Conservation (phyloP, 345 rosid species). For the Draba incana region DNA sequence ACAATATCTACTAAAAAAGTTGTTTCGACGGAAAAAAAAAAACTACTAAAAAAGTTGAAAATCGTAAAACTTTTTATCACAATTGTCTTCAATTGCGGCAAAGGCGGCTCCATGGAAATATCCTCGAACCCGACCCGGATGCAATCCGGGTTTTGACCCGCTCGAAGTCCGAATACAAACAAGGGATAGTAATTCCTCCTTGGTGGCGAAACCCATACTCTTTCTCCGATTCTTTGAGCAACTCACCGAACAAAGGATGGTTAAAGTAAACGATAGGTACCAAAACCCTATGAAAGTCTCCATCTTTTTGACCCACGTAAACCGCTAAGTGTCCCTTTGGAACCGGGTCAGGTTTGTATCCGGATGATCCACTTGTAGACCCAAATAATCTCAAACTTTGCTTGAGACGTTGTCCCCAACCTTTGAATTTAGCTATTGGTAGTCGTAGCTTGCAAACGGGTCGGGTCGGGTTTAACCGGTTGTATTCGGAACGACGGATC, state of each 20-base stretch:
- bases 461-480: slow-evolving; percentile 29
- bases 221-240: slow-evolving; percentile 71
- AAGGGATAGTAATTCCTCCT: slow-evolving; percentile 92
- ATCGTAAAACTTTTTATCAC: slow-evolving; percentile 6
- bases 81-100: slow-evolving; percentile 38
- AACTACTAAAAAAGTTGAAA: slow-evolving; percentile 5
- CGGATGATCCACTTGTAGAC: slow-evolving; percentile 45
- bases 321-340: slow-evolving; percentile 85
- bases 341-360: slow-evolving; percentile 46
- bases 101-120: slow-evolving; percentile 47
- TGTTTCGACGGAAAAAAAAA: slow-evolving; percentile 4
- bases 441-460: slow-evolving; percentile 29
- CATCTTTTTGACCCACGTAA: slow-evolving; percentile 79
- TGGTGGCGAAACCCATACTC: slow-evolving; percentile 82
- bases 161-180: slow-evolving; percentile 83
- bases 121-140: slow-evolving; percentile 51
- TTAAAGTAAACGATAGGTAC: slow-evolving; percentile 89
- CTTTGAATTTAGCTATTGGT: slow-evolving; percentile 53
- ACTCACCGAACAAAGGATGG: slow-evolving; percentile 86
- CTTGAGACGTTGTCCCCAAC: slow-evolving; percentile 67
- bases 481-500: slow-evolving; percentile 39
- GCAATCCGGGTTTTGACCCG: slow-evolving; percentile 72
- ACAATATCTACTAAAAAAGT: slow-evolving; percentile 15
- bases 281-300: slow-evolving; percentile 70
- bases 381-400: slow-evolving; percentile 52